phyloP scores from a whole-genome alignment of 139 green algal genomes.

The Astrephomene gubernaculifera region DNA sequence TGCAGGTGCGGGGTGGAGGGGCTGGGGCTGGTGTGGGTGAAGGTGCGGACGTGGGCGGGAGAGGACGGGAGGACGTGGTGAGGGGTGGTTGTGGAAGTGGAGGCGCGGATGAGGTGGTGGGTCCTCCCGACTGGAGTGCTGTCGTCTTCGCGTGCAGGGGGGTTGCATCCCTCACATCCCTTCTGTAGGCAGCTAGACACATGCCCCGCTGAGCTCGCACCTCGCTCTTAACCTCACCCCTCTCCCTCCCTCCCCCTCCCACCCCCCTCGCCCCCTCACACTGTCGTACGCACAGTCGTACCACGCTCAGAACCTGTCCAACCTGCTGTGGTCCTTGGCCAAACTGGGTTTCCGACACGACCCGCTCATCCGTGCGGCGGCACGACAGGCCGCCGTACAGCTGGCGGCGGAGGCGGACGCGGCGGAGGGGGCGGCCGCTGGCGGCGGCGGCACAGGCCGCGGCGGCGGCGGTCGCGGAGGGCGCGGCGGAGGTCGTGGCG shows the following conservation, averaged over 20 bases:
- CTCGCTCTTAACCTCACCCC: background rate
- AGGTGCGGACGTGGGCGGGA: background rate
- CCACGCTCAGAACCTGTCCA: slow-evolving; percentile 69
- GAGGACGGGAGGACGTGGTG: too few species aligned
- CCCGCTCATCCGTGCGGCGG: background rate
- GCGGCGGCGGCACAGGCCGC: background rate
- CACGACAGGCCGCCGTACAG: background rate
- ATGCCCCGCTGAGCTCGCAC: too few species aligned
- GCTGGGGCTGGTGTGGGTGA: background rate
- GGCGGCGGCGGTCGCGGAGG: background rate
- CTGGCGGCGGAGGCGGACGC: slow-evolving; percentile 13
- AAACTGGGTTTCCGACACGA: slow-evolving; percentile 55
- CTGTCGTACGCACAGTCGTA: background rate
- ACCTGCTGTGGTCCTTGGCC: slow-evolving; percentile 70
- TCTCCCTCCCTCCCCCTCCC: background rate
- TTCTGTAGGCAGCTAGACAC: too few species aligned
- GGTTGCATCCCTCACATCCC: too few species aligned
- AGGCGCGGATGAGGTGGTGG: too few species aligned
- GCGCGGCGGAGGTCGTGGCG: background rate
- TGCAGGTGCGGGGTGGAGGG: background rate
- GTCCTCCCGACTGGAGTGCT: too few species aligned
- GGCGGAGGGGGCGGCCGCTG: background rate
- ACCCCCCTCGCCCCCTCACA: background rate
- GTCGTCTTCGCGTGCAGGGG: too few species aligned
- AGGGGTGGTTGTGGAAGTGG: too few species aligned